Base-by-base conservation (phyloP, 441 rosid genomes). In the Hura crepitans region DNA sequence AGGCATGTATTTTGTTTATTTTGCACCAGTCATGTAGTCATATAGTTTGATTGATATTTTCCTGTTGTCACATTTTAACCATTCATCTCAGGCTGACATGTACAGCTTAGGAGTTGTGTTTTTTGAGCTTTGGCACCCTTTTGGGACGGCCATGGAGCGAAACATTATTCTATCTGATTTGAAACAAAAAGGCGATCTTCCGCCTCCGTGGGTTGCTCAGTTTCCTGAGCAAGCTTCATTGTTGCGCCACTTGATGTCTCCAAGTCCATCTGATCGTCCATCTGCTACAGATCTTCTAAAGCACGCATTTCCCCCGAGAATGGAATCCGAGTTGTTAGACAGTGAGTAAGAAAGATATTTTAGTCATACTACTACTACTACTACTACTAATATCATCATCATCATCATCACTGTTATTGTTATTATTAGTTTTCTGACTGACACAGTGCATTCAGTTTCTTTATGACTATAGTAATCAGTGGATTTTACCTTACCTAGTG, bases 191-290 rank as follows among this genome's bases (percentile, higher is more conserved):
- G 91, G 97, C 23, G 92, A 84, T 74, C 88, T 95, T 74, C 99
- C 97, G 79, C 20, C 84, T 71, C 74, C 81, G 53, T 95, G 99
- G 99, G 78, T 83, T 69, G 80, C 88, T 76, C 90, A 87, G 76
- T 92, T 85, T 84, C 94, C 96, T 10, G 97, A 95, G 79, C 99
- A 95, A 80, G 91, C 91, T 70, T 81, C 97, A 63, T 77, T 95
- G 66, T 85, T 95, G 75, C 81, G 49, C 69, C 86, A 77, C 59
- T 81, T 95, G 75, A 84, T 90, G 92, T 95, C 97, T 75, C 85
- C 89, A 78, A 95, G 89, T 83, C 97, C 99, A 69, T 92, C 99
- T 79, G 94, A 92, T 75, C 97, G 99, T 69, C 99, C 99, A 39
- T 90, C 97, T 74, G 99, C 97, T 65, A 74, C 82, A 35, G 97